Conservation (phyloP, 352 stramenopile genomes). For the Pythium aristosporum region DNA sequence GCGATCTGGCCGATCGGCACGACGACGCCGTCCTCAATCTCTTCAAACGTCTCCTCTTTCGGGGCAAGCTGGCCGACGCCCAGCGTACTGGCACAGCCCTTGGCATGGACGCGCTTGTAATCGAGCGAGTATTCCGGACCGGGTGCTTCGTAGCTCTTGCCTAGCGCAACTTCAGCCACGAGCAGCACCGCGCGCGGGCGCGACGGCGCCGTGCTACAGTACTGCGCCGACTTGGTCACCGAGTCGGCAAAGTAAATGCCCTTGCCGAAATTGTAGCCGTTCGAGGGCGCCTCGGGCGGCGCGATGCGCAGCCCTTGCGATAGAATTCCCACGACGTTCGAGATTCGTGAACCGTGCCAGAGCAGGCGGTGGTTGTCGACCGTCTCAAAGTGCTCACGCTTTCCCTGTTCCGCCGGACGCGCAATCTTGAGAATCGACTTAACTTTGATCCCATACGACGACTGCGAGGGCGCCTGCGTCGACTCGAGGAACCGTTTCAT, state of each 20-base stretch:
- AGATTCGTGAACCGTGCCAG: conserved; percentile 77
- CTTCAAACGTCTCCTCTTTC: conserved; percentile 32
- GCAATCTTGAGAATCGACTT: conserved; percentile 55
- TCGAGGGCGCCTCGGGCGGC: conserved; percentile 58
- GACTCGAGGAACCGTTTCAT: conserved; percentile 54
- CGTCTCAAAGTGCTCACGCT: conserved; percentile 35
- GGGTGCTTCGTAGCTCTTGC: conserved; percentile 45
- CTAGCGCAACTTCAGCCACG: conserved; percentile 61
- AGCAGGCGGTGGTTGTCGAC: conserved; percentile 73
- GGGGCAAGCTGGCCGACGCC: conserved; percentile 50
- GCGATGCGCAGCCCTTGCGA: conserved; percentile 67
- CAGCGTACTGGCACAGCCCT: conserved; percentile 37
- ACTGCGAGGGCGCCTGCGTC: conserved; percentile 42
- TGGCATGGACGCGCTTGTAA: conserved; percentile 39
- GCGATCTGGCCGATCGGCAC: conserved; percentile 54
- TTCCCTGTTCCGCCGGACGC: conserved; percentile 40
- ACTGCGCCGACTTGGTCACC: conserved; percentile 49
- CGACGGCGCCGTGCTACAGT: conserved; percentile 36
- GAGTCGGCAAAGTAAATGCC: conserved; percentile 78
- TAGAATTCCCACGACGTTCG: conserved; percentile 70
- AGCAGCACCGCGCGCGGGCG: conserved; percentile 41
- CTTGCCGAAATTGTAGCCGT: conserved; percentile 75
- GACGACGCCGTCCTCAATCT: conserved; percentile 46
- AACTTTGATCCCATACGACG: conserved; percentile 41
- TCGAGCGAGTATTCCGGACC: conserved; percentile 42